Evolutionary conservation across 1,139 yeast genomes (phyloP).

Genomic region (Yamadazyma kanchanaburiensis): DNA sequence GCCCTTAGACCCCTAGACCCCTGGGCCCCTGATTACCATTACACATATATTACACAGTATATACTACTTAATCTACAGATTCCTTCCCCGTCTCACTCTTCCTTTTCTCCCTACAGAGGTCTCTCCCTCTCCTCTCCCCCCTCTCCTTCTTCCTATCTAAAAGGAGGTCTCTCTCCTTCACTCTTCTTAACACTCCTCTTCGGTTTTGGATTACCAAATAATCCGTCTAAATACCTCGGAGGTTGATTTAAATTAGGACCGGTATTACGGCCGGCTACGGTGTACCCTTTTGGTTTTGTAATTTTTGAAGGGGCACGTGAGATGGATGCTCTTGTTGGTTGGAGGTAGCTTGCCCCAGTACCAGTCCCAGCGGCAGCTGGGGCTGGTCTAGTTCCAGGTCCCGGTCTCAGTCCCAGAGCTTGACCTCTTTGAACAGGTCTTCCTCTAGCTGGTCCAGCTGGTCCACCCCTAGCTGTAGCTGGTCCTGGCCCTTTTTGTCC

Average conservation of each 20-base stretch:
- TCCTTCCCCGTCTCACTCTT: no score
- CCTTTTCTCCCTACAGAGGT: no score
- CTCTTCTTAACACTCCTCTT: neutral
- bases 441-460: neutral
- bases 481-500: neutral
- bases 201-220: constrained; percentile 23
- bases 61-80: no score
- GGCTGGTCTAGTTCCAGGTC: neutral
- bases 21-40: no score
- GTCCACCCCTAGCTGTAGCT: no score
- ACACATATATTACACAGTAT: no score
- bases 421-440: neutral
- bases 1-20: no score
- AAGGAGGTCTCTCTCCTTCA: constrained; percentile 19
- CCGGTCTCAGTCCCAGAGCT: no score
- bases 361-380: neutral
- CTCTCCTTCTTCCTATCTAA: no score
- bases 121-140: no score
- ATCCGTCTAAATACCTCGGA: constrained; percentile 42
- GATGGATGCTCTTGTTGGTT: neutral
- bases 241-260: constrained; percentile 44
- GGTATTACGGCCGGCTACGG: constrained; percentile 3
- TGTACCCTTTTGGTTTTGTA: neutral
- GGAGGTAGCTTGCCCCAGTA: no score
- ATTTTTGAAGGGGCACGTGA: neutral